These are phyloP conservation scores for Apiospora pterosperma DNA, from an alignment of 2,329 filamentous ascomycete species.

Conservation along the genomic window DNA sequence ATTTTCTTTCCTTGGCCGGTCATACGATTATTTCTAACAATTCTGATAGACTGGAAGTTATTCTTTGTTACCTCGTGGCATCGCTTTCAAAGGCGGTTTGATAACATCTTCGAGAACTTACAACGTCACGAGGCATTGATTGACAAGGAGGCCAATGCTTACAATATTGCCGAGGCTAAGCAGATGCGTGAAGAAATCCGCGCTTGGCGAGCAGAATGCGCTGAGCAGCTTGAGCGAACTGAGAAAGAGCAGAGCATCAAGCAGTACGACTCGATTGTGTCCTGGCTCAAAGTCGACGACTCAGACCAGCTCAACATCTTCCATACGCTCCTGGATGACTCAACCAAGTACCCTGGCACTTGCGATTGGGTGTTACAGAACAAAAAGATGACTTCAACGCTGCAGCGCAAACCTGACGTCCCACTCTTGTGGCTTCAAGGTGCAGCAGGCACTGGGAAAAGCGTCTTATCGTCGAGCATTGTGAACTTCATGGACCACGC, in stretches of 20 bases:
- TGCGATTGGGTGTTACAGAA: conserved; percentile 31
- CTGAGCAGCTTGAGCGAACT: conserved; percentile 13
- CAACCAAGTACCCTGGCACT: conserved; percentile 24
- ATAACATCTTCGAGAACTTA: conserved; percentile 30
- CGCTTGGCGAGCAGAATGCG: conserved; percentile 20
- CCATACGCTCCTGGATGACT: conserved; percentile 22
- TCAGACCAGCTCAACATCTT: conserved; percentile 26
- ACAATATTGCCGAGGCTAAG: conserved; percentile 21
- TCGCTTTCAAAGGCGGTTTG: conserved; percentile 32
- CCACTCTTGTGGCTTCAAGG: conserved; percentile 31
- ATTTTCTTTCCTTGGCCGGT: no score
- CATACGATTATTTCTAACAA: not conserved
- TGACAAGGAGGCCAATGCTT: conserved; percentile 30
- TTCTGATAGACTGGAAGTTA: conserved; percentile 27
- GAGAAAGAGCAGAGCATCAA: conserved; percentile 20
- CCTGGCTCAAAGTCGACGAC: conserved; percentile 29
- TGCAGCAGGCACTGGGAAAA: conserved; percentile 33
- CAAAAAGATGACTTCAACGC: conserved; percentile 21
- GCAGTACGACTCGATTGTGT: conserved; percentile 22
- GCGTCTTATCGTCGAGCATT: conserved; percentile 27
- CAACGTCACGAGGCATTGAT: conserved; percentile 26
- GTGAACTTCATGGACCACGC: conserved; percentile 21
- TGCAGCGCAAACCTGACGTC: conserved; percentile 14
- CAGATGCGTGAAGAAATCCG: conserved; percentile 19
- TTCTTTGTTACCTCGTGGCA: conserved; percentile 35